A percentile compares a stretch with the other conserved stretches of the same genome.
These are phyloP conservation scores for Aspergillus novofumigatus DNA, from an alignment of 2,329 filamentous ascomycete genomes.

Conservation along the genomic window DNA sequence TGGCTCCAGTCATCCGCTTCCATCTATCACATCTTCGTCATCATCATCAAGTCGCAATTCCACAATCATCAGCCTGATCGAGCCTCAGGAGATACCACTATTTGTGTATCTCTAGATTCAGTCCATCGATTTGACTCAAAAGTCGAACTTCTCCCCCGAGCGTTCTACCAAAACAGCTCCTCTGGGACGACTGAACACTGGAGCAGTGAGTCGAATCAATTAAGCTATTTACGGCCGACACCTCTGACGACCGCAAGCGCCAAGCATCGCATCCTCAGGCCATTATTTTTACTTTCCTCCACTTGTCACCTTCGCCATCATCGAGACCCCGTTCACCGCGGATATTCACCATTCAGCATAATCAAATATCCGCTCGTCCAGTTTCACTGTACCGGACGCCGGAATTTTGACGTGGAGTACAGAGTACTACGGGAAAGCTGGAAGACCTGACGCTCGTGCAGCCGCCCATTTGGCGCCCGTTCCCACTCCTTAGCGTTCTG, in stretches of 20 bases:
- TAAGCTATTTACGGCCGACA: not conserved
- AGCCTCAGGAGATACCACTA: not conserved
- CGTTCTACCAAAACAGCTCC: not conserved
- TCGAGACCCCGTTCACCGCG: not conserved
- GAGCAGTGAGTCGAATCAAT: not conserved
- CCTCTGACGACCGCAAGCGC: not conserved
- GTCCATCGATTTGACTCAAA: not conserved
- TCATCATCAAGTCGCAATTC: not conserved
- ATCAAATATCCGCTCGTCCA: not conserved
- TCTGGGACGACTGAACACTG: not conserved
- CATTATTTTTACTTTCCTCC: not conserved
- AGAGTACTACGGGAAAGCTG: not conserved
- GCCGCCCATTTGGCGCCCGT: not conserved
- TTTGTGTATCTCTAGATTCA: not conserved
- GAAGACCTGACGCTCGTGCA: not conserved
- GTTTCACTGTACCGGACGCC: not conserved
- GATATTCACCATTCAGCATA: not conserved
- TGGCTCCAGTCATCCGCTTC: slow-evolving; percentile 3
- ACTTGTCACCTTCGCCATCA: not conserved
- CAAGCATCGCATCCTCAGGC: not conserved
- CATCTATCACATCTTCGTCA: not conserved
- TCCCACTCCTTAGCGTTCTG: not conserved
- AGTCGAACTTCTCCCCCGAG: not conserved
- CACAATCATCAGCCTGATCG: not conserved
- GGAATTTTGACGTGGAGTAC: not conserved